Evolutionary conservation across 1,284 basidiomycete genomes (phyloP), one percentile per base, ranked within the genome.

Genomic region (Leccinum angustisporum): DNA sequence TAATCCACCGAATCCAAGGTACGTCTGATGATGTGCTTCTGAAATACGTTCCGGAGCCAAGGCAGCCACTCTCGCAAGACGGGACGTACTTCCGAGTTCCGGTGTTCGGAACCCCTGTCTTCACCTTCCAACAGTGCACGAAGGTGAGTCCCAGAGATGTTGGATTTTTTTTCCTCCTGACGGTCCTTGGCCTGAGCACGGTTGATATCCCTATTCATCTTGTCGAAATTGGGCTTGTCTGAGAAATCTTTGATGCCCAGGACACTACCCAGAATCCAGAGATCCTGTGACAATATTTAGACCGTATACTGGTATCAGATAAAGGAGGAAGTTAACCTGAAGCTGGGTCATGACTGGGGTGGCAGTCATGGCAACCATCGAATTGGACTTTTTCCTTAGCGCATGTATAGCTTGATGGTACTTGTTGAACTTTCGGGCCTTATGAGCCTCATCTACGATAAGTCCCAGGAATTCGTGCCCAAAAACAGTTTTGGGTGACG

Each of bases 361-460:
- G 1, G 61, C 61, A 1, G 52, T 63, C 61, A 63, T 63, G 1
- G 51, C 43, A 11, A 63, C 6, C 2, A 63, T 11, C 0, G 11
- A 16, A 4, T 5, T 4, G 0, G 48, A 52, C 14, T 34, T 6
- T 4, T 25, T 1, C 14, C 50, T 8, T 13, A 50, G 31, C 3
- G 13, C 31, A 34, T 8, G 21, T 5, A 38, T 33, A 3, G 61
- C 54, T 2, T 14, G 43, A 18, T 63, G 59, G 0, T 57, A 4
- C 14, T 61, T 61, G 52, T 63, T 63, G 25, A 57, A 50, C 18
- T 62, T 62, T 1, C 54, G 11, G 6, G 58, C 58, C 2, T 8
- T 8, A 18, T 62, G 61, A 2, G 61, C 61, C 30, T 62, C 61
- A n/a, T 62, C 61, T 6, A 62, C n/a, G 14, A 61, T 31, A 7